These are phyloP conservation scores for Ilex asprella DNA, from an alignment of 257 asterid genomes.

Conservation along the genomic window DNA sequence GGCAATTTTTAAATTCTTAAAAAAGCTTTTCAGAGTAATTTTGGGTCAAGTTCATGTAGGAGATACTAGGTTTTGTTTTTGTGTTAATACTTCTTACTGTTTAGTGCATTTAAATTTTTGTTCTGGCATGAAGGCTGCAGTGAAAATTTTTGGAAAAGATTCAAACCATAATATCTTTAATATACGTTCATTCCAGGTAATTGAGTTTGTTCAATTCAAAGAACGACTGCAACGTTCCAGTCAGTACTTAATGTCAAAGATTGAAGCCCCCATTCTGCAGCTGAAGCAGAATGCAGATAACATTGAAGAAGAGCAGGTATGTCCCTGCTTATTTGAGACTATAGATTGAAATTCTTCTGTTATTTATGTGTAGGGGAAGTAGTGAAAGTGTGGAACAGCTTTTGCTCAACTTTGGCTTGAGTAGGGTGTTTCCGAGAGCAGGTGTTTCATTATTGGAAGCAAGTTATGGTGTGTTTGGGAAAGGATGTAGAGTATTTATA, in stretches of 20 bases:
- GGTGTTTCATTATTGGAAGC: too few relatives aligned
- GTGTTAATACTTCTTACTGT: background rate
- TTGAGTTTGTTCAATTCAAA: constrained; percentile 93
- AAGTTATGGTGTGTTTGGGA: too few relatives aligned
- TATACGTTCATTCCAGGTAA: constrained; percentile 41
- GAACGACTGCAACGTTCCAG: constrained; percentile 73
- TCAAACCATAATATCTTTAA: constrained; percentile 4
- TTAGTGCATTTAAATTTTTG: background rate
- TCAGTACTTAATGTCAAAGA: constrained; percentile 76
- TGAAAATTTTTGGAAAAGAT: background rate
- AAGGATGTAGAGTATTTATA: too few relatives aligned
- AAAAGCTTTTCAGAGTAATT: too few relatives aligned
- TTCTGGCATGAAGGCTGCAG: background rate
- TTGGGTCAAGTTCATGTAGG: background rate
- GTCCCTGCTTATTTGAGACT: background rate
- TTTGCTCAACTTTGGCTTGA: too few relatives aligned
- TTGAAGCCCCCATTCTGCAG: constrained; percentile 80
- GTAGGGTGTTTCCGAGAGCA: too few relatives aligned
- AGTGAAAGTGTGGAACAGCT: too few relatives aligned
- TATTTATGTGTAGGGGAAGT: background rate
- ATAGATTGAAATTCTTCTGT: background rate
- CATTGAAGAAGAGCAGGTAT: constrained; percentile 76
- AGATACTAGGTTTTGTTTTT: background rate
- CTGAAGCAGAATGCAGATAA: constrained; percentile 68
- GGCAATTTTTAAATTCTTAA: too few relatives aligned